phyloP scores from a whole-genome alignment of 2,329 filamentous ascomycete species.

The Knufia fluminis region DNA sequence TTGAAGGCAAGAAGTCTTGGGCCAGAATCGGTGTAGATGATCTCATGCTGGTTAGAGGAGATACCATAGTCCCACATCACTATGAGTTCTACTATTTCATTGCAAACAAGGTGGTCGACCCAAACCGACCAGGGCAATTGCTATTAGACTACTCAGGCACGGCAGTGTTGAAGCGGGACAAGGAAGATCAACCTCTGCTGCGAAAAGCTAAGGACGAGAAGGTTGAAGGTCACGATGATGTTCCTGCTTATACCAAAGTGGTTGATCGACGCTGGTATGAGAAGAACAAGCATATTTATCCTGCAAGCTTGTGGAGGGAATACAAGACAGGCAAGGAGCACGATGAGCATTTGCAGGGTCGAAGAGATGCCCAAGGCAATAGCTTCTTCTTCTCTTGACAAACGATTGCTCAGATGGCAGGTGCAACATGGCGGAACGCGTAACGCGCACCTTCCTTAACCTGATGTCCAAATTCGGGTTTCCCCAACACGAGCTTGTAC shows the following conservation, averaged over 20 bases:
- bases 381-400: conserved; percentile 67
- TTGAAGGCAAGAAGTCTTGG: conserved; percentile 68
- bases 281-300: conserved; percentile 95
- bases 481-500: too few relatives aligned
- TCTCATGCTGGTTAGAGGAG: conserved; percentile 81
- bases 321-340: conserved; percentile 85
- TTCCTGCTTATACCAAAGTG: conserved; percentile 78
- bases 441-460: not conserved
- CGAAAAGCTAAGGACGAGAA: conserved; percentile 42
- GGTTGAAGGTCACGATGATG: conserved; percentile 67
- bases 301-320: conserved; percentile 88
- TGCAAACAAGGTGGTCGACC: conserved; percentile 60
- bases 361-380: conserved; percentile 81
- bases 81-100: conserved; percentile 97
- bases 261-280: conserved; percentile 97
- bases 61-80: conserved; percentile 90
- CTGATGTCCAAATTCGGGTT: too few relatives aligned
- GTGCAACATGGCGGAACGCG: not conserved
- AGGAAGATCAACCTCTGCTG: conserved; percentile 35
- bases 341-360: conserved; percentile 52
- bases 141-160: conserved; percentile 67
- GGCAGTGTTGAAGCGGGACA: conserved; percentile 24
- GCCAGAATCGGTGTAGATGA: conserved; percentile 91
- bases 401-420: not conserved
- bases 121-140: conserved; percentile 60